Base-by-base conservation (phyloP, 2,329 filamentous ascomycete species). In the Paecilomyces niveus region DNA sequence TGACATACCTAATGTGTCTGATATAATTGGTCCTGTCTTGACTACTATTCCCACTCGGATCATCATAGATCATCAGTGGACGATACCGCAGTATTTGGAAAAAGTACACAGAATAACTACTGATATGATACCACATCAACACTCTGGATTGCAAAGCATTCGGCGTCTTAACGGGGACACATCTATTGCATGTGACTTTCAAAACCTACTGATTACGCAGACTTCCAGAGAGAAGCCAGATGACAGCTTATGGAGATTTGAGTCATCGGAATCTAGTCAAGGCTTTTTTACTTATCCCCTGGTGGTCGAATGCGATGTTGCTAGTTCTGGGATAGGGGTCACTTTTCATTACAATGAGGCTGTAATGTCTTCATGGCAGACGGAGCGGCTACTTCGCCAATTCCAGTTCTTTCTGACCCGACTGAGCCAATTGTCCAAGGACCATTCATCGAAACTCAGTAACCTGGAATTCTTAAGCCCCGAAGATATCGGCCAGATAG, bases 261-360 rank as follows among this genome's bases (percentile, higher is more conserved):
- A 71, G 59, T 64, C 68, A 24, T 83, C 86, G 61, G 81, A 82
- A 1, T 83, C 83, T 0, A 79, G 82, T 53, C 84, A 87, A 63
- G 78, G 80, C 59, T 81, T 81, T 66, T 80, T 80, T 56, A 79
- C 78, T 0, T 87, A 87, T 66, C 81, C 84, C 1, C 79, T 89
- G 32, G 87, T 88, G 76, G 72, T 88, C 21, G 85, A 87, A 50
- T 88, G 85, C 68, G 85, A 82, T 3, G 72, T 87, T 5, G 66
- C 63, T 0, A 80, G 83, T 35, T 75, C 80, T 1, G 75, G 78
- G 1, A 83, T 88, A 66, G 70, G 81, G 15, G 75, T 85, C 58
- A 85, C 85, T 74, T 84, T 85, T 0, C 86, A 85, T 64, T 87
- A 87, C 64, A 85, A 89, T 65, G 84, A 84, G 22, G 80, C 81